Evolutionary conservation across 495 filamentous ascomycete species (phyloP), one percentile per base, ranked within the genome.

Genomic region (Evernia prunastri): DNA sequence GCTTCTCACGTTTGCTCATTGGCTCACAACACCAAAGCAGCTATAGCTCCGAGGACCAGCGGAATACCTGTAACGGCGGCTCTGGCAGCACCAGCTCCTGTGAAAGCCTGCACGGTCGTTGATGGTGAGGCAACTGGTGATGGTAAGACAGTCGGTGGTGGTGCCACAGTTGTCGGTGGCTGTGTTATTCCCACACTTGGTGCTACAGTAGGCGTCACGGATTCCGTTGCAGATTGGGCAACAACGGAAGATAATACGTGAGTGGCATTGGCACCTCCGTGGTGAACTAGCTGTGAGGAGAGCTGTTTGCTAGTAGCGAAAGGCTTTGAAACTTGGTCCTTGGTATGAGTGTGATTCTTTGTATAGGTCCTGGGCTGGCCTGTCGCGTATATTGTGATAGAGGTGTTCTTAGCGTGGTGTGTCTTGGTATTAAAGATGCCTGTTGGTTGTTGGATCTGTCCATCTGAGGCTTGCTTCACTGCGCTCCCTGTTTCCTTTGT

Each of bases 21-120:
- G 11, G 17, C 43, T 56, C 83, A 91, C 82, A 67, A 20, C 15
- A 74, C 93, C 85, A 68, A 81, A 76, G 89, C 91, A 93, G 39
- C 84, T 86, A 65, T 87, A 89, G 27, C 90, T 89, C 47, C 66
- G 29, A 67, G 25, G 23, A 42, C 49, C 47, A 64, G 13, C 31
- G 57, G 6, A 9, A 29, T 20, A 18, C 66, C 58, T 0, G 49
- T 35, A 20, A 60, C 62, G 18, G 39, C 43, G 27, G 25, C 56
- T 40, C 35, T 31, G 13, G 39, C 58, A 18, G 53, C 51, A 4
- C 11, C 43, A 20, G 11, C 47, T 20, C 42, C 27, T 23, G 54
- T 43, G 35, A 31, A 42, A 35, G 35, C 66, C 23, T 59, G 12
- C 27, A 36, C 51, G 63, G 67, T 59, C 37, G 71, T 67, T 66